These are phyloP conservation scores for Pythium biforme DNA, from an alignment of 352 stramenopile genomes.

Conservation along the genomic window DNA sequence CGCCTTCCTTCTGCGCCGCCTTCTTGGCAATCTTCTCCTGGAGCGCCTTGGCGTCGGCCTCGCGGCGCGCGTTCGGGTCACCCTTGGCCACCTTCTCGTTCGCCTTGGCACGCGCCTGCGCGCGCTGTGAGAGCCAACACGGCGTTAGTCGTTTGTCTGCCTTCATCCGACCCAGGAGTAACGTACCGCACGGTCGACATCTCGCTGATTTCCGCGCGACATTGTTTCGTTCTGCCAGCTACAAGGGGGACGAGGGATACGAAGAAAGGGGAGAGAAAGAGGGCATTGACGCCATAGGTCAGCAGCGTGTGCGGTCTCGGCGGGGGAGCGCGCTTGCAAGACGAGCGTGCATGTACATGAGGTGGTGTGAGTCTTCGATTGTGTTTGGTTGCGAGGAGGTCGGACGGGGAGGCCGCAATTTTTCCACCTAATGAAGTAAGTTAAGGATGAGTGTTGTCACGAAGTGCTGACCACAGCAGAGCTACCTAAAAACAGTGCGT, in stretches of 20 bases:
- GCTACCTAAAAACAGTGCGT: too few species aligned
- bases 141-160: too few species aligned
- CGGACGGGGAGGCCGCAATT: too few species aligned
- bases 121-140: constrained; percentile 37
- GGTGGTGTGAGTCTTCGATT: background rate
- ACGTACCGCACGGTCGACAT: constrained; percentile 68
- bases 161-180: too few species aligned
- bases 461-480: too few species aligned
- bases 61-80: constrained; percentile 58
- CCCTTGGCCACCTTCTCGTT: constrained; percentile 31
- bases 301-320: background rate
- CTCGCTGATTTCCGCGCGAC: constrained; percentile 82
- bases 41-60: constrained; percentile 75
- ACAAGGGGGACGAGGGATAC: background rate
- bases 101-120: constrained; percentile 55
- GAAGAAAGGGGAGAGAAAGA: background rate
- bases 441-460: too few species aligned
- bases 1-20: constrained; percentile 56
- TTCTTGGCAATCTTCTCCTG: constrained; percentile 84
- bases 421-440: too few species aligned
- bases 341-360: constrained; percentile 12
- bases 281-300: background rate
- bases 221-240: constrained; percentile 29
- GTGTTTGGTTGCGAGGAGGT: background rate
- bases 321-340: background rate